These are phyloP conservation scores for Auriculariales sp. DNA, from an alignment of 768 basidiomycete species.

Conservation along the genomic window DNA sequence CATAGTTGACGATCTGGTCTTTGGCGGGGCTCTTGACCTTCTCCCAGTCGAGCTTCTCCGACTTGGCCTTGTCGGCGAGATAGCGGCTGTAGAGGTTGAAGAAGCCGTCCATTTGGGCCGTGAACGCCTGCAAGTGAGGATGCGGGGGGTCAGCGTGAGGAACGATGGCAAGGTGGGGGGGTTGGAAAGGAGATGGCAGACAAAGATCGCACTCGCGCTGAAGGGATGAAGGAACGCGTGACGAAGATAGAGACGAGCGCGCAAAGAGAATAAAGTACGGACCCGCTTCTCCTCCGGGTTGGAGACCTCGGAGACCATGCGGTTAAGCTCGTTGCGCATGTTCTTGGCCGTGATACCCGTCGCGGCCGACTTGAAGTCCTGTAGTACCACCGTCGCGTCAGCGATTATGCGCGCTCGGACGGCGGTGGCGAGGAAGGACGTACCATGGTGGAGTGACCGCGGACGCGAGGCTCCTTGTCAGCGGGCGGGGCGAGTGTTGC, in stretches of 20 bases:
- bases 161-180: slow-evolving; percentile 4
- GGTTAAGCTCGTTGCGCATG: slow-evolving; percentile 96
- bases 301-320: slow-evolving; percentile 75
- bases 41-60: slow-evolving; percentile 79
- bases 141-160: slow-evolving; percentile 12
- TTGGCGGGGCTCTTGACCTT: slow-evolving; percentile 75
- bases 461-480: slow-evolving; percentile 11
- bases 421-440: slow-evolving; percentile 2
- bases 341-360: slow-evolving; percentile 88
- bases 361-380: slow-evolving; percentile 91
- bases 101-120: slow-evolving; percentile 92
- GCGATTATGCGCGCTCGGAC: background rate
- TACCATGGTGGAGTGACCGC: slow-evolving; percentile 16
- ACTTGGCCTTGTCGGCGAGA: slow-evolving; percentile 76
- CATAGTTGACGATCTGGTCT: slow-evolving; percentile 78
- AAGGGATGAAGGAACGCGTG: background rate
- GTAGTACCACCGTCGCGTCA: background rate
- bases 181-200: too few species aligned
- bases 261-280: background rate
- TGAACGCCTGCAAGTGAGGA: slow-evolving; percentile 53
- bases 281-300: slow-evolving; percentile 78
- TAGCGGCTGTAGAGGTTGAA: slow-evolving; percentile 94
- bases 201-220: too few species aligned
- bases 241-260: background rate
- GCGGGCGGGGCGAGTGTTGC: slow-evolving; percentile 7